Evolutionary conservation across 805 yeast species (phyloP).

Genomic region (Lipomyces starkeyi): DNA sequence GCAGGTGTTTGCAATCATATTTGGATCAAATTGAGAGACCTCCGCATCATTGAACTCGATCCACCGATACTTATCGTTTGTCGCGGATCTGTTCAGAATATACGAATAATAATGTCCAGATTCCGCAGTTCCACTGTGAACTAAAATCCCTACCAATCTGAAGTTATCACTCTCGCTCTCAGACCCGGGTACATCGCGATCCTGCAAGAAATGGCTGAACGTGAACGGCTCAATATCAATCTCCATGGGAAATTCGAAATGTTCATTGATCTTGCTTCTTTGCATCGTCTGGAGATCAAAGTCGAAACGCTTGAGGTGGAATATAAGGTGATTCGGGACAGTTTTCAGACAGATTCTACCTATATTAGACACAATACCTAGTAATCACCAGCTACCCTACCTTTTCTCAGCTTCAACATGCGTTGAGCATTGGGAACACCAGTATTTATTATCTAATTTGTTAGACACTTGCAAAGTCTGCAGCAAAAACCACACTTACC

Average conservation of each 20-base stretch:
- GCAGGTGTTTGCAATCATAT: slow-evolving; percentile 21
- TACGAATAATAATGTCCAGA: slow-evolving; percentile 37
- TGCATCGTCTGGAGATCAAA: slow-evolving; percentile 37
- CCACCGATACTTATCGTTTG: slow-evolving; percentile 21
- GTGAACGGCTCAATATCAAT: slow-evolving; percentile 29
- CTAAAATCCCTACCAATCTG: slow-evolving; percentile 28
- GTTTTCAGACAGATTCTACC: slow-evolving; percentile 28
- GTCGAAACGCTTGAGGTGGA: slow-evolving; percentile 36
- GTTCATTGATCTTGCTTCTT: slow-evolving; percentile 35
- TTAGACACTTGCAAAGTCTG: neutral
- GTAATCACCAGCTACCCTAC: neutral
- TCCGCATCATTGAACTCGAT: slow-evolving; percentile 35
- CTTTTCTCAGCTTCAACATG: slow-evolving; percentile 36
- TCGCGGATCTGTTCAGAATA: slow-evolving; percentile 19
- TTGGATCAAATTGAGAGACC: slow-evolving; percentile 28
- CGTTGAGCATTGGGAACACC: slow-evolving; percentile 30
- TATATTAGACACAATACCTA: neutral
- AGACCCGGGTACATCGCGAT: neutral
- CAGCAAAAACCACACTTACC: neutral
- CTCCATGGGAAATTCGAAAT: slow-evolving; percentile 33
- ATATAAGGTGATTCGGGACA: slow-evolving; percentile 32
- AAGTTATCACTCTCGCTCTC: slow-evolving; percentile 16
- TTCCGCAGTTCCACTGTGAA: slow-evolving; percentile 36
- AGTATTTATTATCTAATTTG: slow-evolving; percentile 28
- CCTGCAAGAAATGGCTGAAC: slow-evolving; percentile 13